Percentiles rank a stretch among this genome's conserved stretches.
Conservation (phyloP, 768 basidiomycete genomes). For the Cystofilobasidium ferigula region DNA sequence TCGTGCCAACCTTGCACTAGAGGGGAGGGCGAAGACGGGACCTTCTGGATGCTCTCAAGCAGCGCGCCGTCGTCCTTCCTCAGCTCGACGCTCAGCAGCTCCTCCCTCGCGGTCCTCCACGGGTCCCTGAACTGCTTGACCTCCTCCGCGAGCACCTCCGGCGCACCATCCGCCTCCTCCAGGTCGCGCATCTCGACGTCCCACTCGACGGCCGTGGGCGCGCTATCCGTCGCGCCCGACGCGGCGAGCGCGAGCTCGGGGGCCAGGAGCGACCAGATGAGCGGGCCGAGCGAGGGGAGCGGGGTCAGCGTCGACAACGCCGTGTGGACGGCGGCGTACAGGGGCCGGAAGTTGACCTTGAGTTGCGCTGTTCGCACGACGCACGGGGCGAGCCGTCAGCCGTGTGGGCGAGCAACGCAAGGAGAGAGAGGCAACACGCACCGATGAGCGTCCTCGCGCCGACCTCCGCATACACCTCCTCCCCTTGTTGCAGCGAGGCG, state of each 20-base stretch:
- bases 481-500: constrained; percentile 25
- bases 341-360: constrained; percentile 81
- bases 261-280: constrained; percentile 63
- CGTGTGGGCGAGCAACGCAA: too few relatives aligned
- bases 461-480: constrained; percentile 5
- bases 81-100: constrained; percentile 52
- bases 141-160: constrained; percentile 28
- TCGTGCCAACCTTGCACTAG: constrained; percentile 10
- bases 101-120: constrained; percentile 28
- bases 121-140: constrained; percentile 37
- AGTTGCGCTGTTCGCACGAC: constrained; percentile 58
- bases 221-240: constrained; percentile 24
- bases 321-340: constrained; percentile 63
- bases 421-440: constrained; percentile 35
- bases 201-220: constrained; percentile 29
- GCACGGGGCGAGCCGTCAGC: neutral
- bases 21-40: constrained; percentile 45
- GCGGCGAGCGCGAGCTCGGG: constrained; percentile 46
- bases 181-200: neutral
- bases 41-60: constrained; percentile 51
- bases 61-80: constrained; percentile 60
- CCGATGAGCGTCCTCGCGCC: constrained; percentile 46
- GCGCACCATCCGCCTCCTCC: neutral
- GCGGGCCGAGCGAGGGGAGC: constrained; percentile 50
- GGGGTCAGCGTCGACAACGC: constrained; percentile 39